Conservation (phyloP, 2,329 filamentous ascomycete genomes). For the Ophiocordyceps camponoti-leonardi region DNA sequence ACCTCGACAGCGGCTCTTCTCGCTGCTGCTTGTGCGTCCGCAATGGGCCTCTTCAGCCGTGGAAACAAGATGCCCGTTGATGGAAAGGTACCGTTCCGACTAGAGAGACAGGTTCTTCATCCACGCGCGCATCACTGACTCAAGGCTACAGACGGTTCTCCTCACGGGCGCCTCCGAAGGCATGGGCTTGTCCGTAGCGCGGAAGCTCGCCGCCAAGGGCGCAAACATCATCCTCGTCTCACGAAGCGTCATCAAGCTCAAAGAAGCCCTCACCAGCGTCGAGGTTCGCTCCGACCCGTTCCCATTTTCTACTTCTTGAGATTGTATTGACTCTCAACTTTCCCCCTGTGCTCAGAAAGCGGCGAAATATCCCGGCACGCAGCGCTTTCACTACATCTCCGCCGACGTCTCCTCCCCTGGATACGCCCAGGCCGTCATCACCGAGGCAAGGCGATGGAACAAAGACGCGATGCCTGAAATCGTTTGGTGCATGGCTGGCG, state of each 20-base stretch:
- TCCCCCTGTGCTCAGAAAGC: conserved; percentile 29
- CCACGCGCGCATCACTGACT: neutral
- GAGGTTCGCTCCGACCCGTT: conserved; percentile 25
- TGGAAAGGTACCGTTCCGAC: conserved; percentile 47
- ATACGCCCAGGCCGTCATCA: conserved; percentile 54
- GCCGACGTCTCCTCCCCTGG: conserved; percentile 60
- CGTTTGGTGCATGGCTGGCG: conserved; percentile 80
- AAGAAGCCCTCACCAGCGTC: conserved; percentile 48
- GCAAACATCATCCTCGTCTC: conserved; percentile 78
- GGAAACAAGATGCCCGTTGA: conserved; percentile 67
- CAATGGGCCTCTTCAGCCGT: conserved; percentile 50
- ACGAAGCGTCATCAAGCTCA: conserved; percentile 58
- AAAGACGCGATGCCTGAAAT: conserved; percentile 56
- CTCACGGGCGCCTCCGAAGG: conserved; percentile 88
- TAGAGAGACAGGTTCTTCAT: neutral
- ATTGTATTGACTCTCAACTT: neutral
- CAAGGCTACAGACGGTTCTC: conserved; percentile 51
- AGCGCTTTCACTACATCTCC: conserved; percentile 69
- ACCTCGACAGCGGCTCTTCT: conserved; percentile 13
- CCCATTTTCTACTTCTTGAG: neutral
- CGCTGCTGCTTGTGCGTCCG: conserved; percentile 16
- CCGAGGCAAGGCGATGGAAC: conserved; percentile 66
- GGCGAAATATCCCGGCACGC: conserved; percentile 45
- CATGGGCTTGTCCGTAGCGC: conserved; percentile 64
- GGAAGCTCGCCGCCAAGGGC: conserved; percentile 62